These are phyloP conservation scores for Aspergillus heteromorphus DNA, from an alignment of 495 filamentous ascomycete genomes.

Conservation along the genomic window DNA sequence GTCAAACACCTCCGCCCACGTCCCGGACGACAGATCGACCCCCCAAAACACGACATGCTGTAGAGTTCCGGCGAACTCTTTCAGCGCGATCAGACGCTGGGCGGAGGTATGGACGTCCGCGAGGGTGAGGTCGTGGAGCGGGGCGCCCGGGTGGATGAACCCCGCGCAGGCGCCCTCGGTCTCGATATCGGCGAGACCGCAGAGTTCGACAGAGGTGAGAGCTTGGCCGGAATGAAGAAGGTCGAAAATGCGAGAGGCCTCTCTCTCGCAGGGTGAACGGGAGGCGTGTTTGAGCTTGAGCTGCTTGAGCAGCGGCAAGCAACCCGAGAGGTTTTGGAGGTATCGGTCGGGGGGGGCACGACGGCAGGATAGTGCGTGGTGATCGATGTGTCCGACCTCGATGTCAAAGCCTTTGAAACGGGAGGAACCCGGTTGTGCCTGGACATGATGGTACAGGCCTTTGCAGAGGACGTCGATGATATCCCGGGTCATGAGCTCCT, in stretches of 20 bases:
- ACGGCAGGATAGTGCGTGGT: background rate
- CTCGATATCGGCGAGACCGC: background rate
- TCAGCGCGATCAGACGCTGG: background rate
- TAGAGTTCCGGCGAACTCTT: background rate
- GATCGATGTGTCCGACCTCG: background rate
- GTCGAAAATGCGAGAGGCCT: background rate
- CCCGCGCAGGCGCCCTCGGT: background rate
- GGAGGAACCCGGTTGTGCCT: background rate
- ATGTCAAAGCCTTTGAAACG: background rate
- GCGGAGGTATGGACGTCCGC: background rate
- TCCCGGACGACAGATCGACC: background rate
- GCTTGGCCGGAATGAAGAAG: background rate
- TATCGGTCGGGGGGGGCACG: background rate
- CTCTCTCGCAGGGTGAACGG: background rate
- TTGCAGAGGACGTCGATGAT: background rate
- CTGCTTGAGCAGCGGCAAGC: too few species aligned
- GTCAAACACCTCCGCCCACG: background rate
- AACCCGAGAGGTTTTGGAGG: background rate
- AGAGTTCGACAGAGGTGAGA: background rate
- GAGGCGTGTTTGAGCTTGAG: background rate
- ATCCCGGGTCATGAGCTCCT: background rate
- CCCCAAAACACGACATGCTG: background rate
- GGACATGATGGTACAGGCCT: too few species aligned
- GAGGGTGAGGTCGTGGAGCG: background rate
- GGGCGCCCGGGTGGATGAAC: background rate